Percentiles rank a stretch among this genome's conserved stretches.
Evolutionary conservation across 2,329 filamentous ascomycete species (phyloP).

Genomic region (Rosellinia necatrix): DNA sequence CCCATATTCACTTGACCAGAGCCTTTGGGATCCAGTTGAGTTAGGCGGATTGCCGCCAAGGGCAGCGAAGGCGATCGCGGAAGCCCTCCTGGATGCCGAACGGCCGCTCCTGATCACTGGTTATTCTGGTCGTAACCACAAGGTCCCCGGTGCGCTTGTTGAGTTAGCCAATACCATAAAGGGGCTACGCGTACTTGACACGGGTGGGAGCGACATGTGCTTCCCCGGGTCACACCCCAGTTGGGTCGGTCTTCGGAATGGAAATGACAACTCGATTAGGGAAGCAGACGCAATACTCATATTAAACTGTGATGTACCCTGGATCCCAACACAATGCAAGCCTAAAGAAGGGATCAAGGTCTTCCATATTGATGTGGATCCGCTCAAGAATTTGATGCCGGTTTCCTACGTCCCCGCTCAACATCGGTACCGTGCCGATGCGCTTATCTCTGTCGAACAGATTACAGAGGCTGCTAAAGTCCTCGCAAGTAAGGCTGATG

Average conservation of each 20-base stretch:
- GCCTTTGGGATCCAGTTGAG: conserved; percentile 71
- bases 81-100: conserved; percentile 65
- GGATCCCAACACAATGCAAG: conserved; percentile 79
- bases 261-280: conserved; percentile 72
- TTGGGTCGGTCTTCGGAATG: conserved; percentile 74
- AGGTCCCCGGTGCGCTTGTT: conserved; percentile 64
- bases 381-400: conserved; percentile 73
- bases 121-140: conserved; percentile 72
- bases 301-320: conserved; percentile 88
- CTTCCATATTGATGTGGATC: conserved; percentile 69
- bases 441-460: conserved; percentile 68
- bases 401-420: conserved; percentile 72
- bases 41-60: conserved; percentile 61
- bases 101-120: conserved; percentile 73
- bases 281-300: conserved; percentile 85
- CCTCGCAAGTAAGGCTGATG: conserved; percentile 47
- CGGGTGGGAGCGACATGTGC: conserved; percentile 79
- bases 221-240: conserved; percentile 73
- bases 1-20: conserved; percentile 70
- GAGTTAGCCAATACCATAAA: conserved; percentile 69
- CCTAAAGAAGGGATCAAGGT: conserved; percentile 58
- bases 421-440: conserved; percentile 69
- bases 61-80: conserved; percentile 64
- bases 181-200: conserved; percentile 73
- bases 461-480: conserved; percentile 59